A percentile compares a stretch with the other conserved stretches of the same genome.
Conservation (phyloP, 1,284 basidiomycete species). For the Sporisorium scitamineum region DNA sequence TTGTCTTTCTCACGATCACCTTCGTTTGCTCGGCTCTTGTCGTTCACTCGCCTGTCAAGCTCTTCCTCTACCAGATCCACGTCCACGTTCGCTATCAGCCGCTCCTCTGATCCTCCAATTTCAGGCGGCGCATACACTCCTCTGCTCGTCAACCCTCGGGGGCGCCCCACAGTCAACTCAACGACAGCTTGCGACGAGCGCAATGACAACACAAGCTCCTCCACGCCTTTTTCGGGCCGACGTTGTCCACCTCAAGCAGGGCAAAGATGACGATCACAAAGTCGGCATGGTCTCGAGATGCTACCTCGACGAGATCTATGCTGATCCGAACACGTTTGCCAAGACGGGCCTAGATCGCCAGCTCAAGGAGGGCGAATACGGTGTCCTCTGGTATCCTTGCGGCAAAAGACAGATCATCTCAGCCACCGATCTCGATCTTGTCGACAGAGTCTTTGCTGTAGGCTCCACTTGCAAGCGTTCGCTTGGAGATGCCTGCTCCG, state of each 20-base stretch:
- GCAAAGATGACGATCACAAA: slow-evolving; percentile 30
- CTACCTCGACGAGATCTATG: slow-evolving; percentile 45
- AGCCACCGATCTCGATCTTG: slow-evolving; percentile 78
- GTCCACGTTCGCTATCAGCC: neutral
- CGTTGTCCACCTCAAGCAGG: slow-evolving; percentile 40
- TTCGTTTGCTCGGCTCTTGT: neutral
- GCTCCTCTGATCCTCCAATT: neutral
- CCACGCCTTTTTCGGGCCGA: slow-evolving; percentile 31
- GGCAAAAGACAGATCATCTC: slow-evolving; percentile 71
- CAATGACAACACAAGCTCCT: slow-evolving; percentile 10
- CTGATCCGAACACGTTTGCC: slow-evolving; percentile 22
- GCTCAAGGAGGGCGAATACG: slow-evolving; percentile 82
- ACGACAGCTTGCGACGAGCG: neutral
- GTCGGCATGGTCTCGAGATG: slow-evolving; percentile 47
- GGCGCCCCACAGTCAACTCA: neutral
- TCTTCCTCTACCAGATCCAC: neutral
- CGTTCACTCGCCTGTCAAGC: neutral
- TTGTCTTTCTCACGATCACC: neutral
- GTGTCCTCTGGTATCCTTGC: slow-evolving; percentile 78
- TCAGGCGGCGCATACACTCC: neutral
- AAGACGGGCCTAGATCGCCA: slow-evolving; percentile 75
- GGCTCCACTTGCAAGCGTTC: slow-evolving; percentile 87
- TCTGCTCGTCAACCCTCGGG: neutral
- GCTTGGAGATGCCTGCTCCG: slow-evolving; percentile 80
- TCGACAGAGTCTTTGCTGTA: slow-evolving; percentile 81